Evolutionary conservation across 441 rosid species (phyloP).

Genomic region (Kokia cookei): DNA sequence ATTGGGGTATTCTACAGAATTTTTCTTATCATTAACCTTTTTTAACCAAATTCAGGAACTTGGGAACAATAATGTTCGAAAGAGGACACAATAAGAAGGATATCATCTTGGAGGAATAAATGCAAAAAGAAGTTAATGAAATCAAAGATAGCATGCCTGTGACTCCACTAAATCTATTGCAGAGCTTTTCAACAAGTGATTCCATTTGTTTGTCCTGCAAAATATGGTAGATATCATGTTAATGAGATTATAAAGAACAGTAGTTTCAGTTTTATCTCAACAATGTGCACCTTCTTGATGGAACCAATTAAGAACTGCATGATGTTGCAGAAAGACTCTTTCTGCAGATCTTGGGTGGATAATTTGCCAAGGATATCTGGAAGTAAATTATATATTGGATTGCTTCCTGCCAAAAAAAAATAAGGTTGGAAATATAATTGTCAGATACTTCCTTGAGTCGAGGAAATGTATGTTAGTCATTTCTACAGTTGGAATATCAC

Average conservation of each 20-base stretch:
- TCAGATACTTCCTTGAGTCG: neutral
- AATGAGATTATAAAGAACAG: neutral
- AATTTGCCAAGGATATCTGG: constrained; percentile 93
- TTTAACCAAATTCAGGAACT: neutral
- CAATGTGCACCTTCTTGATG: constrained; percentile 69
- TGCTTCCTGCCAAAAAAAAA: constrained; percentile 63
- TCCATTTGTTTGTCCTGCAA: constrained; percentile 98
- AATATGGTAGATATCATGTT: constrained; percentile 10
- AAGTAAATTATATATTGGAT: constrained; percentile 91
- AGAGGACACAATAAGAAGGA: neutral
- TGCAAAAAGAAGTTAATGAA: constrained; percentile 2
- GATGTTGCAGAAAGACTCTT: constrained; percentile 79
- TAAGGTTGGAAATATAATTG: neutral
- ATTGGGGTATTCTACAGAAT: neutral
- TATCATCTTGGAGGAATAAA: constrained; percentile 5
- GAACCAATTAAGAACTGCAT: constrained; percentile 98
- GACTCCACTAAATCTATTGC: constrained; percentile 93
- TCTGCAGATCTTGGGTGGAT: constrained; percentile 68
- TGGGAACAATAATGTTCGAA: neutral
- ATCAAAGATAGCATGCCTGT: constrained; percentile 48
- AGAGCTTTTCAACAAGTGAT: constrained; percentile 95
- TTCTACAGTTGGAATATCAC: neutral
- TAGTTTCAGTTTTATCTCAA: constrained; percentile 10
- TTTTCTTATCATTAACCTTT: neutral
- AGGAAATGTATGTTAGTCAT: constrained; percentile 5